These are phyloP conservation scores for Cutaneotrichosporon dermatis DNA, from an alignment of 1,284 basidiomycete species.

Conservation along the genomic window DNA sequence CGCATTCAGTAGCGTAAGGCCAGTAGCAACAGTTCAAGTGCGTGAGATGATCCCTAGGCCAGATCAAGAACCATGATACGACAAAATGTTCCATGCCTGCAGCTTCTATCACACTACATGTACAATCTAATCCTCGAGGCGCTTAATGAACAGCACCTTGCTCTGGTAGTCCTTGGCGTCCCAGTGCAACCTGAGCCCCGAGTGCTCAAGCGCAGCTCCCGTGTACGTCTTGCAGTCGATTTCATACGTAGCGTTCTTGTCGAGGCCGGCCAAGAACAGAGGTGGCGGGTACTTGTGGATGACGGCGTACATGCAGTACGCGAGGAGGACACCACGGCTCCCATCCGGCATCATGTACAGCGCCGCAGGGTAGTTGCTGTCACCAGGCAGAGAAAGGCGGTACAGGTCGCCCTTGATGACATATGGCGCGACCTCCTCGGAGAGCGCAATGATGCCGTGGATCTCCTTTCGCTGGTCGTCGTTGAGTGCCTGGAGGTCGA, in stretches of 20 bases:
- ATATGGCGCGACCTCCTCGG: constrained; percentile 24
- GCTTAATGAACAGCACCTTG: constrained; percentile 6
- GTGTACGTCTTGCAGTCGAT: constrained; percentile 16
- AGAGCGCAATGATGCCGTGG: constrained; percentile 18
- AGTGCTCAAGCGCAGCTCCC: constrained; percentile 6
- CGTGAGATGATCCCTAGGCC: too few species aligned
- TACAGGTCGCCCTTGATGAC: constrained; percentile 30
- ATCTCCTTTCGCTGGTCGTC: constrained; percentile 21
- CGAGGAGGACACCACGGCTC: constrained; percentile 15
- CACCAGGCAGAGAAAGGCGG: constrained; percentile 19
- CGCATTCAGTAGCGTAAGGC: too few species aligned
- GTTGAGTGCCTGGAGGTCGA: constrained; percentile 24
- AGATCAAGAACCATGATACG: too few species aligned
- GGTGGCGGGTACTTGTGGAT: constrained; percentile 10
- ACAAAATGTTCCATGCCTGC: too few species aligned
- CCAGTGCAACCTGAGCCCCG: constrained; percentile 6
- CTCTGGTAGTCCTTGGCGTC: constrained; percentile 13
- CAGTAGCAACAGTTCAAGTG: too few species aligned
- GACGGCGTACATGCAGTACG: constrained; percentile 8
- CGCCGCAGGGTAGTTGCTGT: constrained; percentile 31
- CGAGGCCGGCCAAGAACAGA: constrained; percentile 22
- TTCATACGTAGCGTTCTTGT: constrained; percentile 13
- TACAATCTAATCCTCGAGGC: not conserved
- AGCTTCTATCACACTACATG: not conserved
- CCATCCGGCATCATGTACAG: constrained; percentile 14